These are phyloP conservation scores for Aspergillus bombycis DNA, from an alignment of 2,329 filamentous ascomycete species.

Conservation along the genomic window DNA sequence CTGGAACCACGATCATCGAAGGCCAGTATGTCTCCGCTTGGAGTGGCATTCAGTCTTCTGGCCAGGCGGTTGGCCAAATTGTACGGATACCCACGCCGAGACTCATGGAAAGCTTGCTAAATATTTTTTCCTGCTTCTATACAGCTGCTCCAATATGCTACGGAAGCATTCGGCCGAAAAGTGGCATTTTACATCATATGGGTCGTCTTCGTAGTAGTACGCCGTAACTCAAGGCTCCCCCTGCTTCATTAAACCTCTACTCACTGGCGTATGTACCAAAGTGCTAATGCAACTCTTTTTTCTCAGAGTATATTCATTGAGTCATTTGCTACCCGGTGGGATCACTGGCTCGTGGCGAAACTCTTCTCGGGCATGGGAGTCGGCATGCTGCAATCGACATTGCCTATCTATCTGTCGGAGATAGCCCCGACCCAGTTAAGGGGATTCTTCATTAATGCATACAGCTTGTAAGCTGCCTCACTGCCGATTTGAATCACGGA, in stretches of 20 bases:
- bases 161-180: constrained; percentile 43
- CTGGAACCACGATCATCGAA: constrained; percentile 36
- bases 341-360: constrained; percentile 45
- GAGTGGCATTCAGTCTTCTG: constrained; percentile 45
- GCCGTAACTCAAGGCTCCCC: background rate
- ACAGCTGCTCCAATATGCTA: constrained; percentile 39
- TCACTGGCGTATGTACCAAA: too few species aligned
- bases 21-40: constrained; percentile 44
- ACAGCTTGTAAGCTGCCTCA: constrained; percentile 37
- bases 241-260: background rate
- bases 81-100: constrained; percentile 20
- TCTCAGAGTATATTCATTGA: constrained; percentile 42
- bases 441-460: constrained; percentile 46
- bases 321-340: constrained; percentile 41
- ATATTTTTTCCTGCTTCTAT: background rate
- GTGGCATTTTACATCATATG: constrained; percentile 40
- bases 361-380: constrained; percentile 46
- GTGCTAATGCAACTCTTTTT: background rate
- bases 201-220: constrained; percentile 34
- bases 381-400: constrained; percentile 47
- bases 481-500: background rate
- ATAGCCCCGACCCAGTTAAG: constrained; percentile 46
- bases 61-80: constrained; percentile 45
- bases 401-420: constrained; percentile 49
- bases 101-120: background rate